phyloP scores from a whole-genome alignment of 495 filamentous ascomycete genomes.

The Gamarada debralockiae region DNA sequence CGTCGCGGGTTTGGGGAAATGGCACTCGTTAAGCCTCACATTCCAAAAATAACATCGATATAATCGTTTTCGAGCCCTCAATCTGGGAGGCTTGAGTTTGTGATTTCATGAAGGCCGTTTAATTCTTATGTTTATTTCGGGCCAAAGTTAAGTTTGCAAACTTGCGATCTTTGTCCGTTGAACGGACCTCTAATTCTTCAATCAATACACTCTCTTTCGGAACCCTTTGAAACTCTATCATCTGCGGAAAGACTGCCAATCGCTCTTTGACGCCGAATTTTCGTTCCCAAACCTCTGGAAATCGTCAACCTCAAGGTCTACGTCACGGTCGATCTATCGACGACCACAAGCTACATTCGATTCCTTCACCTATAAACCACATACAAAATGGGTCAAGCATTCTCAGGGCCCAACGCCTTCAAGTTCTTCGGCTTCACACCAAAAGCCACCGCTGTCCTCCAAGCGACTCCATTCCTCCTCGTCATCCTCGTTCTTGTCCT shows the following conservation, averaged over 20 bases:
- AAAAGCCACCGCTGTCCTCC: slow-evolving; percentile 20
- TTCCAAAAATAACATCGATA: slow-evolving; percentile 16
- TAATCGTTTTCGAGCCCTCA: slow-evolving; percentile 6
- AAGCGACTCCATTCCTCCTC: slow-evolving; percentile 19
- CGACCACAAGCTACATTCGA: not conserved
- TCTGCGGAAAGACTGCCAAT: not conserved
- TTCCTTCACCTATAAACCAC: not conserved
- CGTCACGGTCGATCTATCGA: not conserved
- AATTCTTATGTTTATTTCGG: no score
- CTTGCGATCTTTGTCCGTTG: slow-evolving; percentile 3
- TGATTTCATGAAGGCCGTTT: not conserved
- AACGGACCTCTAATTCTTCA: slow-evolving; percentile 2
- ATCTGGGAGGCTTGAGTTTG: not conserved
- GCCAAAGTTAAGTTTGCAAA: not conserved
- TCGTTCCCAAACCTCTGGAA: no score
- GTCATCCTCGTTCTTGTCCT: slow-evolving; percentile 16
- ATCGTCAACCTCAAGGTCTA: not conserved
- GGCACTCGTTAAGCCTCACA: slow-evolving; percentile 11
- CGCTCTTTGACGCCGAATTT: no score
- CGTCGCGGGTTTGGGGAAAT: slow-evolving; percentile 4
- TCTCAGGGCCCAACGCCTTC: slow-evolving; percentile 26
- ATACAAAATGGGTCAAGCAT: slow-evolving; percentile 21
- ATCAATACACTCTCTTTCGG: not conserved
- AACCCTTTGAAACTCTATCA: not conserved
- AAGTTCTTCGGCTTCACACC: slow-evolving; percentile 25